Evolutionary conservation across 495 filamentous ascomycete genomes (phyloP).

Genomic region (Aspergillus sparsus): DNA sequence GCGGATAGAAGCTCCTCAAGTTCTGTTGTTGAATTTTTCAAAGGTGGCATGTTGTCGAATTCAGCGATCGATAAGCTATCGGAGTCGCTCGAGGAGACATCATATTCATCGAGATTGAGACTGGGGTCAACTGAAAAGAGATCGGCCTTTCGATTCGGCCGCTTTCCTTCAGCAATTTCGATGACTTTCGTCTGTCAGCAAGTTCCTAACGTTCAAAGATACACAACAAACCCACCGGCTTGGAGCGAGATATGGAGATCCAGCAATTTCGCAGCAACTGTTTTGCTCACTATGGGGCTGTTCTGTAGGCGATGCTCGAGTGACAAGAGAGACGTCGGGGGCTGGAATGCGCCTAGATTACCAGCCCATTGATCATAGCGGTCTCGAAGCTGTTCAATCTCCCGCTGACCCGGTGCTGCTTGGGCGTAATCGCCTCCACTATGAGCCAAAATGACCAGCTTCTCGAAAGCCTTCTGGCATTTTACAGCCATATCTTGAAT

Average conservation of each 20-base stretch:
- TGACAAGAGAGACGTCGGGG: constrained; percentile 1
- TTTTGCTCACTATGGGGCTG: too few species aligned
- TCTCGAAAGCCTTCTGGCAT: neutral
- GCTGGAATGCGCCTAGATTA: constrained; percentile 7
- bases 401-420: neutral
- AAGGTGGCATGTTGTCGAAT: neutral
- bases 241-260: too few species aligned
- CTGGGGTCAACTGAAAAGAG: neutral
- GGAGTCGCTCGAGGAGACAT: constrained; percentile 6
- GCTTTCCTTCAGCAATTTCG: constrained; percentile 2
- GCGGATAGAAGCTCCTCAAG: constrained; percentile 2
- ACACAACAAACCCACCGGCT: too few species aligned
- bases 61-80: neutral
- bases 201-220: too few species aligned
- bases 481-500: neutral
- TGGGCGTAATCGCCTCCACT: neutral
- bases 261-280: too few species aligned
- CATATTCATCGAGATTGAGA: neutral
- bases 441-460: neutral
- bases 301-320: too few species aligned
- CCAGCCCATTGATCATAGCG: constrained; percentile 6
- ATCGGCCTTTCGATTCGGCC: neutral
- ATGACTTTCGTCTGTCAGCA: neutral
- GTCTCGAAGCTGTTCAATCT: constrained; percentile 1
- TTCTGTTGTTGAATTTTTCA: neutral